Evolutionary conservation across 2,329 filamentous ascomycete species (phyloP), one percentile per base, ranked within the genome.

Genomic region (Calonectria naviculata): DNA sequence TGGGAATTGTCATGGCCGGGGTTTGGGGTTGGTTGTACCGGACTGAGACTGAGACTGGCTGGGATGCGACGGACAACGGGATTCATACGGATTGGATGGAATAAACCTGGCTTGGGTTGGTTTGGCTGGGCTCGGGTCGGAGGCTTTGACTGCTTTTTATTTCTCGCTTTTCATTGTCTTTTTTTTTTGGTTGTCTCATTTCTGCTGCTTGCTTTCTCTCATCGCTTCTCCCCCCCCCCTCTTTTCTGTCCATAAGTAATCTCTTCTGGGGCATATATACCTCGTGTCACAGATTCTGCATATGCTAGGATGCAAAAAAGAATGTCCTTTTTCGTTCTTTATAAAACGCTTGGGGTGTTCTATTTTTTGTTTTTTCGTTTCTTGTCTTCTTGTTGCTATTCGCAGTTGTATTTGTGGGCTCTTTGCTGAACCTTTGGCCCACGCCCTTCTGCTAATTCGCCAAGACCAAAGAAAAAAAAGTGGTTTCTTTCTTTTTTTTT

Each of bases 241-340:
- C 46, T 63, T 58, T 58, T 64, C 69, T 71, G 52, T 76, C 34
- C 60, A 75, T 73, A 75, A 70, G 60, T 66, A 68, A 72, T 70
- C 21, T 66, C 54, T 61, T 70, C 58, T 63, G 71, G 67, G 65
- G 47, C 71, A 73, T 60, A 65, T 62, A 36, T 61, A 65, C 49
- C 60, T 47, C 31, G 62, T 74, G 67, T 68, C 68, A 49, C 67
- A 42, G 62, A 66, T 70, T 65, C 47, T 69, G 70, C 64, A 76
- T 68, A 71, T 60, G 67, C 58, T 64, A 67, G 63, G 67, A 72
- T 73, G 68, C 63, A 34, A 42, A 67, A 58, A 36, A 70, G 65
- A 71, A 75, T 71, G 52, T 38, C 46, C 47, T 46, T 60, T 64
- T 13, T 46, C 58, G 34, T 42, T 61, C 24, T 42, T 7, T 44